Evolutionary conservation across 1,284 basidiomycete genomes (phyloP), one percentile per base, ranked within the genome.

Genomic region (Bondarzewia mesenterica): DNA sequence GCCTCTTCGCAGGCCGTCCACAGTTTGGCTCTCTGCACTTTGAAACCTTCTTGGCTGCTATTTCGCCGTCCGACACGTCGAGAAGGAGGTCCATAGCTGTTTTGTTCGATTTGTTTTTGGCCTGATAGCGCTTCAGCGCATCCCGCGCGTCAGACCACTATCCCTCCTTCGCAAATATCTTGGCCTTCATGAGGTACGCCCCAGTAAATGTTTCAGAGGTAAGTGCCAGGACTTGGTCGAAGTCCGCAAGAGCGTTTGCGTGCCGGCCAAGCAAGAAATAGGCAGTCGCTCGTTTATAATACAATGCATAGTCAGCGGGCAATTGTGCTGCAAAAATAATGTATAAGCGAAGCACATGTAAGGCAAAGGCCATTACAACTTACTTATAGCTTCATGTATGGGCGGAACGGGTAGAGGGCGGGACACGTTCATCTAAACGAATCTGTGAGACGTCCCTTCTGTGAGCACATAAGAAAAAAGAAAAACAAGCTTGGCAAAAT

Each of bases 241-340:
- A 92, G 62, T 94, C 93, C n/a, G 90, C 83, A 7, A 94, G 69
- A 0, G 93, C 93, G 18, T 75, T 71, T 2, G 69, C 56, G 59
- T 91, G 82, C 42, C 87, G 75, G 23, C 82, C 84, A 8, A 88
- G 69, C 2, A 89, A 92, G 56, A 89, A 80, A 62, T 93, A 88
- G 1, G 92, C 89, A 0, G 92, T 96, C 0, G 90, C 93, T 36
- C 92, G 84, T 63, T 94, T 94, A 72, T 94, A 95, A 62, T 91
- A 88, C 21, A 93, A 78, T 1, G 90, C 67, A 60, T 93, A 92
- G 55, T 90, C 87, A 8, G 73, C 61, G 0, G 89, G 89, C 3
- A 88, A 85, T 60, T 83, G 80, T 16, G 89, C 88, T 85, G 60
- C n/a, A n/a, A n/a, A n/a, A n/a, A n/a, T n/a, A n/a, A n/a, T n/a